Evolutionary conservation across 257 asterid genomes (phyloP), one percentile per base, ranked within the genome.

Genomic region (Gentiana macrophylla): DNA sequence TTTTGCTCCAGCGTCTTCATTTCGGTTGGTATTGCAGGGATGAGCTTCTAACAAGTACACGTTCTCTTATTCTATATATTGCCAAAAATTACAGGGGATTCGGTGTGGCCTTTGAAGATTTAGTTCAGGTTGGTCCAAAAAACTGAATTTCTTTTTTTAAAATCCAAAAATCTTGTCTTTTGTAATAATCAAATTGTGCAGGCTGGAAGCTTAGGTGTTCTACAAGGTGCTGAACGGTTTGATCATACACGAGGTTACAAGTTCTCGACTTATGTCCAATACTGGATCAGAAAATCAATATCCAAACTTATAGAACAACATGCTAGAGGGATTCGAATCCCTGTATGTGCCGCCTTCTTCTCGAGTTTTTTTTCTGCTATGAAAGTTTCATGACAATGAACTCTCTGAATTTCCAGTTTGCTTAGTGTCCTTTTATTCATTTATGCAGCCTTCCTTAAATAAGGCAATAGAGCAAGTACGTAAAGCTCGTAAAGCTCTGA

Each of bases 261-360:
- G 73, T 89, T 89, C 62, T 89, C 95, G 3, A 89, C 97, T 9
- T 89, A 89, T 32, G 97, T 89, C 62, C 95, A 89, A 58, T 86
- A 80, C 41, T 89, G 97, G 95, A 79, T 89, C 35, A 70, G 86
- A 67, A 89, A 84, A 57, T 81, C 94, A 6, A 77, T 86, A 57
- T 78, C 91, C 12, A 75, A 69, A 32, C 60, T 79, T 72, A 80
- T 89, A 56, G 79, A 91, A 47, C 74, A 61, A 47, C 89, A 89
- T 63, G 79, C 92, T 2, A 83, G 85, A 72, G 97, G 89, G 59
- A 57, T 89, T 60, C 79, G 85, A 62, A 71, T 89, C 69, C 97
- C 95, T 13, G 97, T 86, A 80, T 35, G 89, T 65, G 32, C n/a
- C 64, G 65, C 57, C 61, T 37, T 13, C 43, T 58, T 12, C 13